phyloP scores from a whole-genome alignment of 768 basidiomycete species.

The Coprinopsis strossmayeri region DNA sequence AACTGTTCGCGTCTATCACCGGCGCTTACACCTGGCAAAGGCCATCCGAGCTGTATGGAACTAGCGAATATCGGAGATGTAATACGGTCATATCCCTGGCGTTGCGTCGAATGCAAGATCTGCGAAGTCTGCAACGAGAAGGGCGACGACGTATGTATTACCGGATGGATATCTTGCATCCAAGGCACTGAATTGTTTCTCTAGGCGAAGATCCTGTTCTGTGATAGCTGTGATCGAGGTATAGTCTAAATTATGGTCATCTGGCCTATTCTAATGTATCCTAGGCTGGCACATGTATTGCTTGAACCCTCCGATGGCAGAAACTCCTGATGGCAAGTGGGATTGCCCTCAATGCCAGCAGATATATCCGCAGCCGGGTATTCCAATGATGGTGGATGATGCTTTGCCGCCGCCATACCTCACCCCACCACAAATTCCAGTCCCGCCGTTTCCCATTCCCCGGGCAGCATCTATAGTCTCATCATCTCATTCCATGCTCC shows the following conservation, averaged over 20 bases:
- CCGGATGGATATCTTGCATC: conserved; percentile 3
- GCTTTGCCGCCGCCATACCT: conserved; percentile 6
- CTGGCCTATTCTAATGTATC: conserved; percentile 7
- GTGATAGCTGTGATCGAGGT: conserved; percentile 94
- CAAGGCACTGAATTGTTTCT: conserved; percentile 9
- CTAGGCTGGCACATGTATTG: conserved; percentile 84
- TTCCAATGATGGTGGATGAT: conserved; percentile 7
- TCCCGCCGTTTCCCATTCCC: conserved; percentile 9
- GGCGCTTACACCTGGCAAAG: conserved; percentile 28
- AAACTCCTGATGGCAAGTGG: conserved; percentile 74
- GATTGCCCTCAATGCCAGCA: conserved; percentile 61
- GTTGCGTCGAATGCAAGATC: conserved; percentile 86
- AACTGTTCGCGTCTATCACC: conserved; percentile 8
- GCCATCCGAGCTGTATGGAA: conserved; percentile 84
- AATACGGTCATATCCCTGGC: conserved; percentile 76
- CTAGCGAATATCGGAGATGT: conserved; percentile 49
- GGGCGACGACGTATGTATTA: conserved; percentile 75
- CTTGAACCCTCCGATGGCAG: conserved; percentile 61
- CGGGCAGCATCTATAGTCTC: conserved; percentile 22
- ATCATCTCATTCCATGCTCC: conserved; percentile 23
- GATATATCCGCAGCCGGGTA: conserved; percentile 10
- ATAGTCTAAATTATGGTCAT: conserved; percentile 13
- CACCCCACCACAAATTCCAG: conserved; percentile 13
- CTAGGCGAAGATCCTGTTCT: conserved; percentile 79
- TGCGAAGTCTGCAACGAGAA: conserved; percentile 85